Evolutionary conservation across 2,329 filamentous ascomycete species (phyloP).

Genomic region (Penicillium brevicompactum): DNA sequence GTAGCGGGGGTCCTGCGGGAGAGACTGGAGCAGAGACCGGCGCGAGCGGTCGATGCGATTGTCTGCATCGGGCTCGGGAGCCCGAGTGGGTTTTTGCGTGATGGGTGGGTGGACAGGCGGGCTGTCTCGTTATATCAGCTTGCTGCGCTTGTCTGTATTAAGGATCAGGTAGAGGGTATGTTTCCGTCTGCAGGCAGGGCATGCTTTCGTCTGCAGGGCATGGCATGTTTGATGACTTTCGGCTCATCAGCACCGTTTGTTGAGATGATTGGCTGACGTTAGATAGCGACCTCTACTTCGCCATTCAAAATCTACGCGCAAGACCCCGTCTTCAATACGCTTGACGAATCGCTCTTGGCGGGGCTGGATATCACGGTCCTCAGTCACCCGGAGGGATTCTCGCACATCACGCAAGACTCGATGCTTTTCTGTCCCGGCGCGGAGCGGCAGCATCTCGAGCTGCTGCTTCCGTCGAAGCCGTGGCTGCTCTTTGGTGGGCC

Average conservation of each 20-base stretch:
- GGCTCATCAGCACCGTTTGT: too few relatives aligned
- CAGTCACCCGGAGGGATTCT: constrained; percentile 55
- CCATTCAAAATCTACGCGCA: constrained; percentile 50
- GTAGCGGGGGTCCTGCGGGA: constrained; percentile 15
- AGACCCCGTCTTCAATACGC: constrained; percentile 54
- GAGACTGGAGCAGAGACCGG: background rate
- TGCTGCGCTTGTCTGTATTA: constrained; percentile 37
- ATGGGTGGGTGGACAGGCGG: constrained; percentile 46
- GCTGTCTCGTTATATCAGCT: constrained; percentile 45
- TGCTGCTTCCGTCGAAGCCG: constrained; percentile 53
- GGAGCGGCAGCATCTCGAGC: constrained; percentile 53
- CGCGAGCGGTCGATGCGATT: constrained; percentile 27
- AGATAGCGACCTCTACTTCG: background rate
- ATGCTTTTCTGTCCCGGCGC: constrained; percentile 65
- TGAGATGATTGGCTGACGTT: background rate
- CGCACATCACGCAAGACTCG: constrained; percentile 50
- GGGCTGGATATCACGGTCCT: constrained; percentile 41
- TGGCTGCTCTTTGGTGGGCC: constrained; percentile 60
- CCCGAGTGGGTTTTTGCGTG: constrained; percentile 44
- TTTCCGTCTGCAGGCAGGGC: background rate
- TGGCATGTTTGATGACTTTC: too few relatives aligned
- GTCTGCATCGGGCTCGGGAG: constrained; percentile 46
- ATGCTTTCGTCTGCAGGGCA: too few relatives aligned
- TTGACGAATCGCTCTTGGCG: constrained; percentile 42
- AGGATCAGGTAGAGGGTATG: constrained; percentile 29